Conservation (phyloP, 1,284 basidiomycete genomes). For the Fistulina hepatica region DNA sequence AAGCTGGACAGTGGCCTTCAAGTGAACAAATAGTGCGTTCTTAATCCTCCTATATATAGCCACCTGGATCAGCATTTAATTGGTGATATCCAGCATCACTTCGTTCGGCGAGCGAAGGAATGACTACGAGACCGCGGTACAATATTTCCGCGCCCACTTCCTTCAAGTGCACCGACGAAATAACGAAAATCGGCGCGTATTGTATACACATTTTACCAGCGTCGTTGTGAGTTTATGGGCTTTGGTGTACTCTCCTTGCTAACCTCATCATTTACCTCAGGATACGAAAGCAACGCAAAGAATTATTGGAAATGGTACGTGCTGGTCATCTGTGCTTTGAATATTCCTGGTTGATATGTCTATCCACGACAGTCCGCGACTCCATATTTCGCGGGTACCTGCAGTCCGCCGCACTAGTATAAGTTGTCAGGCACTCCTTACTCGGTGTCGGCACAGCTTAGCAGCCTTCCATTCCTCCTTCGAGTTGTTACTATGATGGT, state of each 20-base stretch:
- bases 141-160: constrained; percentile 78
- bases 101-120: constrained; percentile 71
- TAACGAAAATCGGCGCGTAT: constrained; percentile 64
- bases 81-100: constrained; percentile 45
- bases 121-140: constrained; percentile 67
- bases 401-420: constrained; percentile 58
- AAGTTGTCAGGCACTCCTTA: no score
- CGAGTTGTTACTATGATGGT: no score
- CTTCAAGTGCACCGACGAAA: constrained; percentile 69
- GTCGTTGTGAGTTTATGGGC: constrained; percentile 49
- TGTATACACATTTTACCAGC: constrained; percentile 72
- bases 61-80: constrained; percentile 2
- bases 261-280: constrained; percentile 25
- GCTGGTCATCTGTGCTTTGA: constrained; percentile 5
- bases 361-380: constrained; percentile 42
- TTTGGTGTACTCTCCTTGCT: constrained; percentile 7
- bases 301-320: constrained; percentile 67
- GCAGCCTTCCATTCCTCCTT: no score
- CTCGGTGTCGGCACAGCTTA: no score
- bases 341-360: constrained; percentile 10
- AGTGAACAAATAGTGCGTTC: constrained; percentile 70
- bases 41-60: constrained; percentile 4
- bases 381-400: constrained; percentile 64
- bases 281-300: constrained; percentile 73
- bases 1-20: constrained; percentile 56